phyloP scores from a whole-genome alignment of 75 land plant species.

The Picea sitchensis region DNA sequence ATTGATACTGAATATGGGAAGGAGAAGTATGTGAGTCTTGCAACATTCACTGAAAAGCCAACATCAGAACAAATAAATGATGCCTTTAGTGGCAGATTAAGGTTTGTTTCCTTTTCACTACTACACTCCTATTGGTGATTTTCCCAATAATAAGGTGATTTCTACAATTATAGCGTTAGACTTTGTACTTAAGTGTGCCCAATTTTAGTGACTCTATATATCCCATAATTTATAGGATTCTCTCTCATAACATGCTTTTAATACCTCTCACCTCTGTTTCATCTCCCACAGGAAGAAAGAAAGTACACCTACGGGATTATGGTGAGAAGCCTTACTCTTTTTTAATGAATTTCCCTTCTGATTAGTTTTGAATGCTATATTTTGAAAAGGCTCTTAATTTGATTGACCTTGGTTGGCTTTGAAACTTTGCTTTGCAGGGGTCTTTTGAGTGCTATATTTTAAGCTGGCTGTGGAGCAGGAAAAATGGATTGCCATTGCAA shows the following conservation, averaged over 20 bases:
- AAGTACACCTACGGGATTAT: conserved; percentile 44
- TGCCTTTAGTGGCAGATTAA: conserved; percentile 65
- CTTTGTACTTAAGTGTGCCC: not conserved
- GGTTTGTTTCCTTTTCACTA: conserved; percentile 25
- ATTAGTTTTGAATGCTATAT: not conserved
- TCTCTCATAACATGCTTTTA: not conserved
- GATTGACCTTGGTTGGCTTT: not conserved
- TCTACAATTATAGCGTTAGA: not conserved
- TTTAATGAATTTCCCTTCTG: not conserved
- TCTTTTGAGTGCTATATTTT: conserved; percentile 44
- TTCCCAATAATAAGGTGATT: not conserved
- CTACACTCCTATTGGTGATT: not conserved
- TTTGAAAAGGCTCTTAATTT: not conserved
- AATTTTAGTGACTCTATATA: not conserved
- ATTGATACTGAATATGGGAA: conserved; percentile 51
- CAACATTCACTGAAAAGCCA: conserved; percentile 60
- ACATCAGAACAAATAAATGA: conserved; percentile 62
- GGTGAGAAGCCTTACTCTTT: conserved; percentile 24
- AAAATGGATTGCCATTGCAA: not conserved
- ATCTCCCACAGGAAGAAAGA: conserved; percentile 32
- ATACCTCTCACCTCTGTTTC: not conserved
- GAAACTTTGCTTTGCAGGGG: conserved; percentile 28
- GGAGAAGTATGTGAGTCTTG: conserved; percentile 66
- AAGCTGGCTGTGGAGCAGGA: not conserved
- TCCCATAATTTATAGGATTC: not conserved